Percentiles rank a stretch among this genome's conserved stretches.
These are phyloP conservation scores for Solanum hybrid DNA, from an alignment of 305 asterid genomes.

Conservation along the genomic window DNA sequence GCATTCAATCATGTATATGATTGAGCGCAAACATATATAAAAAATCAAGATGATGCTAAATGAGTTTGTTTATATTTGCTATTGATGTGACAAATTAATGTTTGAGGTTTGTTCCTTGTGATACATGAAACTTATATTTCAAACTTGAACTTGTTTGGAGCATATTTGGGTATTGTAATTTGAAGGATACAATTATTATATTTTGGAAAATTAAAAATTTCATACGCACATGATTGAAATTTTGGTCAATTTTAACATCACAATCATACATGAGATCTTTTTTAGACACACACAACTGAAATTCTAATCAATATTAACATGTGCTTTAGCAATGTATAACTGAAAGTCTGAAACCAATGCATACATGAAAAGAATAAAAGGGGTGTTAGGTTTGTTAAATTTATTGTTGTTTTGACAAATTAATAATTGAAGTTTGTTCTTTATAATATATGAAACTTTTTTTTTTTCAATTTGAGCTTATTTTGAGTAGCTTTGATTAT, in stretches of 20 bases:
- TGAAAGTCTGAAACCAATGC: not conserved
- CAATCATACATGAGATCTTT: not conserved
- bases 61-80: not conserved
- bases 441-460: not conserved
- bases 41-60: not conserved
- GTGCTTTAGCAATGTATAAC: not conserved
- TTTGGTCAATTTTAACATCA: not conserved
- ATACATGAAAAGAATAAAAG: not conserved
- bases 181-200: not conserved
- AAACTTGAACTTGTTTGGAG: not conserved
- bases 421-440: not conserved
- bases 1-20: not conserved
- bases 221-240: not conserved
- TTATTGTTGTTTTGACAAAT: not conserved
- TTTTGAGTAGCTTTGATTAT: not conserved
- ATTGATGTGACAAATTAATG: not conserved
- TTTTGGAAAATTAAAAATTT: not conserved
- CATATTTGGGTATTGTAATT: not conserved
- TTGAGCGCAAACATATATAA: not conserved
- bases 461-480: not conserved
- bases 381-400: not conserved
- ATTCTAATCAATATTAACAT: not conserved
- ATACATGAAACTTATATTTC: not conserved
- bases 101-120: not conserved
- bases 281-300: not conserved